Conservation (phyloP, 768 basidiomycete species). For the Termitomyces sp. region DNA sequence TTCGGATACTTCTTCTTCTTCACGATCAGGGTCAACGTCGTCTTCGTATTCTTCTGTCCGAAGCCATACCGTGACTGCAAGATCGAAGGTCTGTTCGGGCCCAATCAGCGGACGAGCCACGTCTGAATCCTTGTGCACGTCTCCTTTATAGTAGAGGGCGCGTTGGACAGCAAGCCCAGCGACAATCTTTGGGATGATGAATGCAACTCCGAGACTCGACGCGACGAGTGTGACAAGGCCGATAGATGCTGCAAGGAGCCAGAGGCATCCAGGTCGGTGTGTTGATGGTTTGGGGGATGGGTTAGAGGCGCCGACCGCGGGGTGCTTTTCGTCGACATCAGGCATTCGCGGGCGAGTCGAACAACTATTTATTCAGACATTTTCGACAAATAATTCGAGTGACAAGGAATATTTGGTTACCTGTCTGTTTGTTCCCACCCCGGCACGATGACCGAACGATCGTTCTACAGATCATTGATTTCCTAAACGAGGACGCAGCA, state of each 20-base stretch:
- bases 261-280: constrained; percentile 8
- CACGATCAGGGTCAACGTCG: too few species aligned
- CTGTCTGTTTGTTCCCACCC: too few species aligned
- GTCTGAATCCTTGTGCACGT: not conserved
- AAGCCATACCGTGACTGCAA: constrained; percentile 17
- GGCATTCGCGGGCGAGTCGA: not conserved
- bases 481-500: not conserved
- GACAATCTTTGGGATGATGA: not conserved
- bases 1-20: not conserved
- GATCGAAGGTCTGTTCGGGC: constrained; percentile 14
- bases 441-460: not conserved
- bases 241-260: constrained; percentile 2
- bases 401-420: too few species aligned
- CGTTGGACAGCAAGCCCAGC: constrained; percentile 3
- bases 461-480: not conserved
- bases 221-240: constrained; percentile 2
- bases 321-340: not conserved
- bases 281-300: not conserved
- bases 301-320: not conserved
- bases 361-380: too few species aligned
- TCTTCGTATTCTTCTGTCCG: not conserved
- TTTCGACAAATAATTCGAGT: too few species aligned
- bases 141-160: constrained; percentile 10
- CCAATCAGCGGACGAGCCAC: constrained; percentile 13
- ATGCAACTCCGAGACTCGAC: constrained; percentile 2